A percentile compares a stretch with the other conserved stretches of the same genome.
Evolutionary conservation across 2,329 filamentous ascomycete species (phyloP).

Genomic region (Pestalotiopsis sp.): DNA sequence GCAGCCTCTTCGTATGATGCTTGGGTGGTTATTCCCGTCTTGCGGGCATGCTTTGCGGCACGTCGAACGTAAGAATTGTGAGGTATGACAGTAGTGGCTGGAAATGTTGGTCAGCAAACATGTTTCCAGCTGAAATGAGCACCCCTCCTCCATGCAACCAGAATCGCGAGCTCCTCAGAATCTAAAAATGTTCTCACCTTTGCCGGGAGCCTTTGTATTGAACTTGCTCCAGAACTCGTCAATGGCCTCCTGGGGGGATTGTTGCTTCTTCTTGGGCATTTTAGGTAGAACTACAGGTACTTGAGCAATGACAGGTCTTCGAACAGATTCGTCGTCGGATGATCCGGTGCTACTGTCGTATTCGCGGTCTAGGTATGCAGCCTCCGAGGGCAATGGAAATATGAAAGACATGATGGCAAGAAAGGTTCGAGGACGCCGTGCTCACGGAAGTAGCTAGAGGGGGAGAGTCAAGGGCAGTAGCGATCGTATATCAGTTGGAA

Average conservation of each 20-base stretch:
- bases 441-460: background rate
- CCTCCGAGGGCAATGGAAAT: conserved; percentile 20
- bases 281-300: conserved; percentile 22
- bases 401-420: conserved; percentile 5
- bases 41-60: conserved; percentile 58
- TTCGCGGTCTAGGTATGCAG: conserved; percentile 20
- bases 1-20: conserved; percentile 75
- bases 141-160: background rate
- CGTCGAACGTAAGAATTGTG: conserved; percentile 67
- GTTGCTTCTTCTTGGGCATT: conserved; percentile 46
- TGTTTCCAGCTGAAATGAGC: background rate
- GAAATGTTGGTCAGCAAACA: conserved; percentile 15
- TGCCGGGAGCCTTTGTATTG: conserved; percentile 70
- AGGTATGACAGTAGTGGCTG: conserved; percentile 71
- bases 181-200: conserved; percentile 46
- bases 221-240: conserved; percentile 77
- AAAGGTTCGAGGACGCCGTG: background rate
- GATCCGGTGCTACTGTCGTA: background rate
- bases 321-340: conserved; percentile 3
- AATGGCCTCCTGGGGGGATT: conserved; percentile 68
- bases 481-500: background rate
- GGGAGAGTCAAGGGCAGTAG: background rate
- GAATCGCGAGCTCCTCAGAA: background rate
- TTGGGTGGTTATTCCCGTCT: conserved; percentile 55
- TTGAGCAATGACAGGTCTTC: conserved; percentile 23